Evolutionary conservation across 2,329 filamentous ascomycete genomes (phyloP).

Genomic region (Aspergillus sergii): DNA sequence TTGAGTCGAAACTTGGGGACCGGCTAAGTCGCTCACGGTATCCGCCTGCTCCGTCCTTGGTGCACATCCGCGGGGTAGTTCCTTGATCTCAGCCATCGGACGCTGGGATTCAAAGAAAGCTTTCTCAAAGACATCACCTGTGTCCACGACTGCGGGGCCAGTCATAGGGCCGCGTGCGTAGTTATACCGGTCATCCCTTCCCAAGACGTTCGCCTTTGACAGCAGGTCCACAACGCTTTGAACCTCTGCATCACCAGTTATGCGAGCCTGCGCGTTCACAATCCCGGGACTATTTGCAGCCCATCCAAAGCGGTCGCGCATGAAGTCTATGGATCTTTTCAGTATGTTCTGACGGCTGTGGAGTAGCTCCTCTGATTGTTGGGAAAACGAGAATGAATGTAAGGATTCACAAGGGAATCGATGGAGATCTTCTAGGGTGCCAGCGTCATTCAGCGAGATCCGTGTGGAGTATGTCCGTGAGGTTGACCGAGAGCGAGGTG

Average conservation of each 20-base stretch:
- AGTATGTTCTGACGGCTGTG: constrained; percentile 91
- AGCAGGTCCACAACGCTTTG: constrained; percentile 90
- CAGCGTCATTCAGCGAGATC: constrained; percentile 66
- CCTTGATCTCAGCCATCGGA: constrained; percentile 24
- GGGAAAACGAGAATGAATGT: constrained; percentile 97
- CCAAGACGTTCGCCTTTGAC: constrained; percentile 77
- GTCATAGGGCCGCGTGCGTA: constrained; percentile 68
- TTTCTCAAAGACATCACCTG: constrained; percentile 81
- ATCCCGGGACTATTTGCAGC: constrained; percentile 73
- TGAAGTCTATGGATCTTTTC: constrained; percentile 93
- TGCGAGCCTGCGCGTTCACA: constrained; percentile 78
- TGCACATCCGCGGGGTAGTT: constrained; percentile 24
- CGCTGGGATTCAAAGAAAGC: constrained; percentile 62
- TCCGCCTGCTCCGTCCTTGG: constrained; percentile 26
- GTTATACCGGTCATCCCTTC: constrained; percentile 55
- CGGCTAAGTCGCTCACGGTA: constrained; percentile 32
- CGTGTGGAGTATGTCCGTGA: constrained; percentile 56
- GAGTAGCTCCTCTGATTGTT: constrained; percentile 88
- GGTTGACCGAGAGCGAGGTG: constrained; percentile 66
- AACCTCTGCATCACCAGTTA: constrained; percentile 80
- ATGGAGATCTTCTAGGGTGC: constrained; percentile 79
- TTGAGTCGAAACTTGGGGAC: constrained; percentile 35
- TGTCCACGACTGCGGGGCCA: constrained; percentile 73
- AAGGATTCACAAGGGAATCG: constrained; percentile 94
- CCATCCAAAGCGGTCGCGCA: constrained; percentile 89